A percentile compares a stretch with the other conserved stretches of the same genome.
Conservation (phyloP, 495 filamentous ascomycete species). For the Aspergillus carlsbadensis region DNA sequence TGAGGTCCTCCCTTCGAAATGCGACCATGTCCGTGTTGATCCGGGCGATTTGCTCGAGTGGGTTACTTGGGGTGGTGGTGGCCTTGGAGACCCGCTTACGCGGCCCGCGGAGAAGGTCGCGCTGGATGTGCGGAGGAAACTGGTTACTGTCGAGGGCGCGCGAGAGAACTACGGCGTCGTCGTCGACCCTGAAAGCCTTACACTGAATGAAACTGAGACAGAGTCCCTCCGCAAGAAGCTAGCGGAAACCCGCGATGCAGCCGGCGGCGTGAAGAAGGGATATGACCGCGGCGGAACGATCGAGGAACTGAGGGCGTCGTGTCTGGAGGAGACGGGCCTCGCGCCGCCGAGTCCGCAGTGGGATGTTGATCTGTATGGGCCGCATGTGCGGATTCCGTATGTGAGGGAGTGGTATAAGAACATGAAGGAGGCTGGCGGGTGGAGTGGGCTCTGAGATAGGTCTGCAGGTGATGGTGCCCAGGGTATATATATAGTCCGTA, state of each 20-base stretch:
- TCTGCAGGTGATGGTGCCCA: too few relatives aligned
- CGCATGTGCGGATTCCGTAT: slow-evolving; percentile 32
- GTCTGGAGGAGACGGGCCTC: slow-evolving; percentile 41
- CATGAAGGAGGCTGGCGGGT: slow-evolving; percentile 27
- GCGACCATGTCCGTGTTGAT: slow-evolving; percentile 48
- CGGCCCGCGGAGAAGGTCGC: slow-evolving; percentile 46
- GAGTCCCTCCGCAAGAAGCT: slow-evolving; percentile 31
- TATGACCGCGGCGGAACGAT: slow-evolving; percentile 44
- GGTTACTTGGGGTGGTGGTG: slow-evolving; percentile 53
- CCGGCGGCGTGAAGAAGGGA: slow-evolving; percentile 9
- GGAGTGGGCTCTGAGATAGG: not conserved
- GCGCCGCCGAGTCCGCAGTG: slow-evolving; percentile 32
- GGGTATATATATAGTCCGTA: too few relatives aligned
- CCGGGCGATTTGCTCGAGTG: slow-evolving; percentile 50
- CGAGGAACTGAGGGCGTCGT: slow-evolving; percentile 30
- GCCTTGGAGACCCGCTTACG: slow-evolving; percentile 49
- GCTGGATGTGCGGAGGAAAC: slow-evolving; percentile 43
- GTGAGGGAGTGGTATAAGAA: slow-evolving; percentile 32
- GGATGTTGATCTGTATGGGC: slow-evolving; percentile 36
- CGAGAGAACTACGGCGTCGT: slow-evolving; percentile 43
- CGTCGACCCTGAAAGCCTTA: slow-evolving; percentile 29
- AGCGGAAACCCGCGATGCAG: slow-evolving; percentile 12
- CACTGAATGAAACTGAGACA: slow-evolving; percentile 30
- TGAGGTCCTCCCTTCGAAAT: slow-evolving; percentile 41
- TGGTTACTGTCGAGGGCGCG: slow-evolving; percentile 48